These are phyloP conservation scores for Penicillium sp. DNA, from an alignment of 2,329 filamentous ascomycete genomes.

Conservation along the genomic window DNA sequence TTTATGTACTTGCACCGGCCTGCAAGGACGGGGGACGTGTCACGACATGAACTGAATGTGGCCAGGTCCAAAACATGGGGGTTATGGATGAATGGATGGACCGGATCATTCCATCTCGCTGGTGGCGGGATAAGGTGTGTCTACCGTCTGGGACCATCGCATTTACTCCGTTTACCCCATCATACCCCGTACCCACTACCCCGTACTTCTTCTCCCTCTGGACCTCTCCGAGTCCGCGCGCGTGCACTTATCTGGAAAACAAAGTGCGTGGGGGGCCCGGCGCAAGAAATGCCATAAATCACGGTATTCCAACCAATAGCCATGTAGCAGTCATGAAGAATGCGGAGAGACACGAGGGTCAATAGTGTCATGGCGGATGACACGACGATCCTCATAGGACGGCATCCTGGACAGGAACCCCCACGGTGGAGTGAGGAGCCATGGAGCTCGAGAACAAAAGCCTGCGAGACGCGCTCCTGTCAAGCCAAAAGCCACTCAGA, in stretches of 20 bases:
- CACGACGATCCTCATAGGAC: not conserved
- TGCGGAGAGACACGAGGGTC: conserved; percentile 14
- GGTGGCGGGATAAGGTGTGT: not conserved
- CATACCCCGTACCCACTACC: not conserved
- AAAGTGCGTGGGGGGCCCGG: conserved; percentile 12
- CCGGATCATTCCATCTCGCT: not conserved
- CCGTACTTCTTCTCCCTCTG: not conserved
- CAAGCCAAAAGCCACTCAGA: conserved; percentile 8
- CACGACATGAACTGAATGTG: not conserved
- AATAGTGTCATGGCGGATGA: conserved; percentile 13
- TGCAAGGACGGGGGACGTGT: not conserved
- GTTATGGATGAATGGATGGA: not conserved
- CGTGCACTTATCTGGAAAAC: conserved; percentile 4
- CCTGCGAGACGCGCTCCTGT: not conserved
- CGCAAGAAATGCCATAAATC: not conserved
- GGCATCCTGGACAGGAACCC: conserved; percentile 3
- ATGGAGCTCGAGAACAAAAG: not conserved
- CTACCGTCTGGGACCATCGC: not conserved
- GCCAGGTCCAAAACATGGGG: not conserved
- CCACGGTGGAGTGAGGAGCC: conserved; percentile 13
- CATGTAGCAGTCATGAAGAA: not conserved
- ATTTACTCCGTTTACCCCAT: conserved; percentile 12
- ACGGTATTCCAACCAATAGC: conserved; percentile 6
- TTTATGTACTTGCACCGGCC: conserved; percentile 1
- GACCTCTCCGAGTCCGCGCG: too few species aligned